Percentiles rank a stretch among this genome's conserved stretches.
phyloP scores from a whole-genome alignment of 257 asterid species.

The Scutellaria barbata region DNA sequence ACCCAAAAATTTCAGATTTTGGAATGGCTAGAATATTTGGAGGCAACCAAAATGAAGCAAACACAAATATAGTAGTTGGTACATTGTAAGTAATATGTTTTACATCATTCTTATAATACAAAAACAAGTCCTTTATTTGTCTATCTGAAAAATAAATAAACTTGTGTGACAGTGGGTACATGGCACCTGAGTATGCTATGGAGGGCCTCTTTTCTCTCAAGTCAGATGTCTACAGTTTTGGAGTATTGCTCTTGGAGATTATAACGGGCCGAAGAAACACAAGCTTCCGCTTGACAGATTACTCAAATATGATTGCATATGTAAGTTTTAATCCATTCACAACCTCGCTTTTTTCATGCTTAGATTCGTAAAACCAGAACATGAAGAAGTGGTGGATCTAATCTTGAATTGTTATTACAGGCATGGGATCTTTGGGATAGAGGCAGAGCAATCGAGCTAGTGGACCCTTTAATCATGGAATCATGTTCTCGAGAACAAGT shows the following conservation, averaged over 20 bases:
- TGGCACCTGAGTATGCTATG: conserved; percentile 99
- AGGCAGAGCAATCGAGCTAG: conserved; percentile 58
- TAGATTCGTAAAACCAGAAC: neutral
- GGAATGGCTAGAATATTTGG: conserved; percentile 95
- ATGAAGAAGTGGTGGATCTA: conserved; percentile 14
- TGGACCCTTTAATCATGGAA: conserved; percentile 51
- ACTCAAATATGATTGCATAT: conserved; percentile 63
- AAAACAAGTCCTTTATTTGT: too few species aligned
- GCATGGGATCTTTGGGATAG: conserved; percentile 83
- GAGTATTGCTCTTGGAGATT: conserved; percentile 79
- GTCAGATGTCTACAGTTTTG: conserved; percentile 92
- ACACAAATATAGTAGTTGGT: conserved; percentile 81
- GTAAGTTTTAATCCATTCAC: conserved; percentile 50
- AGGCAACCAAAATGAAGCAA: conserved; percentile 81
- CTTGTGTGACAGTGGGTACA: conserved; percentile 64
- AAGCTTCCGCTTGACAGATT: conserved; percentile 54
- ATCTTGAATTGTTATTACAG: conserved; percentile 38
- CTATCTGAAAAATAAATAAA: neutral
- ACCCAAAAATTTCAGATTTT: conserved; percentile 90
- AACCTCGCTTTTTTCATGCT: neutral
- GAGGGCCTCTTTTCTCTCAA: conserved; percentile 86
- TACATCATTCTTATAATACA: conserved; percentile 19
- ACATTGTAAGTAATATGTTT: conserved; percentile 65
- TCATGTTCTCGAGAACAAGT: conserved; percentile 50
- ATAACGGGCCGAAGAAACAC: conserved; percentile 64